These are phyloP conservation scores for Paraurostyla sp. DNA, from an alignment of 73 alveolate species.

Conservation along the genomic window DNA sequence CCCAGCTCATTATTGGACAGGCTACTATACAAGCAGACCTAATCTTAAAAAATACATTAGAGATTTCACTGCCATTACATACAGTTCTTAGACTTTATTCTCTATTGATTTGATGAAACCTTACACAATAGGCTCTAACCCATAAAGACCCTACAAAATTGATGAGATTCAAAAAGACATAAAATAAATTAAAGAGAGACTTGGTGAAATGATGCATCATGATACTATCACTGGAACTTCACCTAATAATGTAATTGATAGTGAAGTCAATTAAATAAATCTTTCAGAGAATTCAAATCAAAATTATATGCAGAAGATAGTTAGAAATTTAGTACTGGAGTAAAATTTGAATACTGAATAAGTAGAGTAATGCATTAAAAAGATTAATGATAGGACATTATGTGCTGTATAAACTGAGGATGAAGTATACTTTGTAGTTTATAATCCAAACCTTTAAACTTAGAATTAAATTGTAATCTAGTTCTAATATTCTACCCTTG, in stretches of 20 bases:
- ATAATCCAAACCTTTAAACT: background rate
- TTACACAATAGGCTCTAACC: background rate
- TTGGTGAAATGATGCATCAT: slow-evolving; percentile 82
- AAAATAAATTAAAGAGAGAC: background rate
- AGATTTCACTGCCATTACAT: background rate
- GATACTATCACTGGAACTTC: slow-evolving; percentile 93
- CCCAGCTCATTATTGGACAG: slow-evolving; percentile 81
- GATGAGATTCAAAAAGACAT: background rate
- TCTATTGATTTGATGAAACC: background rate
- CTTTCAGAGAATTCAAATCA: background rate
- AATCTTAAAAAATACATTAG: background rate
- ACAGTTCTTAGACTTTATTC: background rate
- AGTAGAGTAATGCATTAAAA: background rate
- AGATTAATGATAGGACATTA: background rate
- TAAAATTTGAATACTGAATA: background rate
- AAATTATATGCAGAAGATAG: background rate
- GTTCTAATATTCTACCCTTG: background rate
- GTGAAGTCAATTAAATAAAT: background rate
- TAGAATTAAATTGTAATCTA: background rate
- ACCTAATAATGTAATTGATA: background rate
- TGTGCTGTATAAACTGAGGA: background rate
- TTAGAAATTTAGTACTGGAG: background rate
- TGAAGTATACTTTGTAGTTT: background rate
- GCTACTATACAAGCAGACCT: slow-evolving; percentile 87
- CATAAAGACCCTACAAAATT: background rate